These are phyloP conservation scores for Aspergillus ruber DNA, from an alignment of 2,329 filamentous ascomycete genomes.

Conservation along the genomic window DNA sequence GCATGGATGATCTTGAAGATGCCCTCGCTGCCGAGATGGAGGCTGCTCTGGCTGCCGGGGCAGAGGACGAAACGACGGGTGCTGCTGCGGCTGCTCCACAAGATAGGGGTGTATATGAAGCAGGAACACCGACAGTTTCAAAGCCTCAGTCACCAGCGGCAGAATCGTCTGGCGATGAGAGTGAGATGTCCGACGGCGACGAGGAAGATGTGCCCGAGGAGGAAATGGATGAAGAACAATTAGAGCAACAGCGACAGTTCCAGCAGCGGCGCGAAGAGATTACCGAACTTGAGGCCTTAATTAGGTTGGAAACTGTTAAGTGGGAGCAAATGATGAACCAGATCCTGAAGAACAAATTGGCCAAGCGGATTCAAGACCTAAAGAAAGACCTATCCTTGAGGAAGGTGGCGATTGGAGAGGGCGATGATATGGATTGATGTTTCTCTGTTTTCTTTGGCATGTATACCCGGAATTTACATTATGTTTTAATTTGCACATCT, in stretches of 20 bases:
- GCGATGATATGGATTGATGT: constrained; percentile 26
- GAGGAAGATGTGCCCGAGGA: constrained; percentile 30
- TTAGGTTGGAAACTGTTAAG: constrained; percentile 31
- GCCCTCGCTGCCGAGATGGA: constrained; percentile 40
- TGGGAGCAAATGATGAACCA: constrained; percentile 36
- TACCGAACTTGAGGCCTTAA: constrained; percentile 35
- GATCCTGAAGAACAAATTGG: constrained; percentile 39
- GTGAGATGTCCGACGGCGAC: constrained; percentile 31
- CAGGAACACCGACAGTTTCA: constrained; percentile 25
- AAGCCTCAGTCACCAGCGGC: constrained; percentile 27
- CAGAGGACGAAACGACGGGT: constrained; percentile 20
- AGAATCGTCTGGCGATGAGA: constrained; percentile 38
- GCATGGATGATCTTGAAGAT: constrained; percentile 34
- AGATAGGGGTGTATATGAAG: constrained; percentile 18
- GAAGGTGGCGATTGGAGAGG: constrained; percentile 37
- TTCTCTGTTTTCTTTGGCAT: constrained; percentile 3
- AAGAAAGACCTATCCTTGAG: constrained; percentile 40
- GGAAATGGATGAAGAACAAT: constrained; percentile 39
- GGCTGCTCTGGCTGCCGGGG: constrained; percentile 34
- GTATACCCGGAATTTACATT: background rate
- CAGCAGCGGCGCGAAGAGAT: constrained; percentile 42
- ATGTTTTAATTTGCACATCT: background rate
- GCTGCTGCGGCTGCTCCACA: constrained; percentile 13
- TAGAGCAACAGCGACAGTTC: constrained; percentile 35
- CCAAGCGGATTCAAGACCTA: constrained; percentile 37